Base-by-base conservation (phyloP, 257 asterid genomes). In the Plantago elongata region DNA sequence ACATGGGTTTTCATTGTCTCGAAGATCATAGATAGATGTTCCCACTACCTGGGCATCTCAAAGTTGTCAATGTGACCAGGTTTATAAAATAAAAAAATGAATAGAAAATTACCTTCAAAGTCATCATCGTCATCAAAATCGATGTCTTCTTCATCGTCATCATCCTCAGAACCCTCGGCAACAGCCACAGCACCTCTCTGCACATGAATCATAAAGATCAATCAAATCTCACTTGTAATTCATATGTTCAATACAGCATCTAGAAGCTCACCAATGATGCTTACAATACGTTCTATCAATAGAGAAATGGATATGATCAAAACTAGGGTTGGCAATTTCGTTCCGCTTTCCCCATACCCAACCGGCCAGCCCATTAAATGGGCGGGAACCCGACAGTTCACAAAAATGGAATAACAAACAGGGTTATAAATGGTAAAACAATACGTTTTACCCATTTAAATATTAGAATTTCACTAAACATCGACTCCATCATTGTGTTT, bases 91-190 rank as follows among this genome's bases (percentile, higher is more conserved):
- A 51, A 61, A n/a, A 51, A 61, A n/a, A 13, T 30, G 16, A 43
- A 2, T 54, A 57, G 50, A 71, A 47, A 49, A 50, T 64, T 48
- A 87, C 96, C 97, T 76, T 87, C 99, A 38, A 89, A 87, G 73
- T 93, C 90, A 3, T 80, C 97, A 10, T 86, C 96, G 9, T 87
- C 99, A 48, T 92, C 97, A 54, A 93, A 85, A 73, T 93, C 99
- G 63, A 93, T 79, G 61, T 83, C 95, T 54, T 92, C 96, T 51
- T 76, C 94, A 0, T 77, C 89, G 66, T n/a, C 27, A 22, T 22
- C 27, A 22, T 76, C 99, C 37, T 89, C 96, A 51, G 84, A 79
- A 56, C 45, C 88, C 59, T 87, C 97, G 76, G 78, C 84, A 81
- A 68, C 74, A 65, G 84, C 56, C 15, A 78, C 79, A 9, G 82